Percentiles rank a stretch among this genome's conserved stretches.
Evolutionary conservation across 1,139 yeast species (phyloP).

Genomic region (Lodderomyces margitis): DNA sequence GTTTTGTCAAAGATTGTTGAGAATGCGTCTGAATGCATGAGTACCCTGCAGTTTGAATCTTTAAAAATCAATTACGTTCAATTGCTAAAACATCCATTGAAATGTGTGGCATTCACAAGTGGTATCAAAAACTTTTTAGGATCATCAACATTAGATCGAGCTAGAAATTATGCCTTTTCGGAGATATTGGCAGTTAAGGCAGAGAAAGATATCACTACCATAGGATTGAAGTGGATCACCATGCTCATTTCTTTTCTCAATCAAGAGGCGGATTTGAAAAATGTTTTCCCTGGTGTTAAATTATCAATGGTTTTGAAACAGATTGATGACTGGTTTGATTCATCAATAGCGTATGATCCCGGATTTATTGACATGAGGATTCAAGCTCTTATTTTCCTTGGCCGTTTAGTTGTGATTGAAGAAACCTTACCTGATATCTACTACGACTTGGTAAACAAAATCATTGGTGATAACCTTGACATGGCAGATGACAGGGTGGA

Average conservation of each 20-base stretch:
- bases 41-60: constrained; percentile 25
- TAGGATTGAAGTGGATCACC: constrained; percentile 48
- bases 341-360: constrained; percentile 59
- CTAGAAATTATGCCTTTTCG: constrained; percentile 63
- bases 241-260: constrained; percentile 50
- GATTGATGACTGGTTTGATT: constrained; percentile 56
- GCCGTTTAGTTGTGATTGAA: constrained; percentile 22
- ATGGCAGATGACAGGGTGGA: constrained; percentile 37
- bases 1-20: constrained; percentile 23
- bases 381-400: constrained; percentile 50
- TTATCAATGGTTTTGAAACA: constrained; percentile 57
- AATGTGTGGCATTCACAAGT: constrained; percentile 37
- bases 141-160: constrained; percentile 41
- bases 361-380: constrained; percentile 52
- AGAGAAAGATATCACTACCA: constrained; percentile 32
- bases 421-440: constrained; percentile 29
- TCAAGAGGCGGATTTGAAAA: constrained; percentile 26
- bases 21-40: constrained; percentile 27
- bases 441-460: constrained; percentile 32
- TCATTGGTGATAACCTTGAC: constrained; percentile 53
- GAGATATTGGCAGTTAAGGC: constrained; percentile 58
- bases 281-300: constrained; percentile 49
- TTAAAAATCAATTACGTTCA: constrained; percentile 29
- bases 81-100: constrained; percentile 32
- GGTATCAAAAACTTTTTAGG: constrained; percentile 36